These are phyloP conservation scores for Metschnikowia shivogae DNA, from an alignment of 805 yeast species.

Conservation along the genomic window DNA sequence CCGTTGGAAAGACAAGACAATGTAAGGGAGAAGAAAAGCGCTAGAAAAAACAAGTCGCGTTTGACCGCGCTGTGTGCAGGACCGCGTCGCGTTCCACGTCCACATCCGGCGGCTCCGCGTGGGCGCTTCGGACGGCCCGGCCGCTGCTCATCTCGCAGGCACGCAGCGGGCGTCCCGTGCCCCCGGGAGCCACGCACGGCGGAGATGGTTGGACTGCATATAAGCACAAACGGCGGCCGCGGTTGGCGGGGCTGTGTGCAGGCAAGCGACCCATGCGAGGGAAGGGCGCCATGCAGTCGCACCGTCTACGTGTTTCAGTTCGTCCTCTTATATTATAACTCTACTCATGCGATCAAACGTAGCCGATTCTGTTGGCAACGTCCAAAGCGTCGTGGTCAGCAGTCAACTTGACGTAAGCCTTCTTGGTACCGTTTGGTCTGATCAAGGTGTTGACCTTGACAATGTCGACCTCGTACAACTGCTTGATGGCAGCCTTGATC, in stretches of 20 bases:
- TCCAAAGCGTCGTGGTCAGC: conserved; percentile 99
- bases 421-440: conserved; percentile 99
- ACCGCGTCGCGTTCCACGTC: background rate
- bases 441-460: conserved; percentile 92
- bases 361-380: conserved; percentile 99
- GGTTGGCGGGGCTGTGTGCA: too few relatives aligned
- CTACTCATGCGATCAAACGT: conserved; percentile 58
- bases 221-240: too few relatives aligned
- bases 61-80: background rate
- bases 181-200: too few relatives aligned
- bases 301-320: background rate
- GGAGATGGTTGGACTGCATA: too few relatives aligned
- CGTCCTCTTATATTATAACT: conserved; percentile 20
- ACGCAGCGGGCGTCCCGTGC: too few relatives aligned
- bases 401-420: conserved; percentile 98
- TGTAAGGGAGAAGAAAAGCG: conserved; percentile 1
- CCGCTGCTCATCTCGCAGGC: too few relatives aligned
- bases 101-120: too few relatives aligned
- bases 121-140: too few relatives aligned
- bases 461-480: conserved; percentile 95
- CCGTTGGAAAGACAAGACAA: background rate
- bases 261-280: too few relatives aligned
- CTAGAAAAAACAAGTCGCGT: conserved; percentile 4
- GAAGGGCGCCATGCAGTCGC: too few relatives aligned
- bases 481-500: conserved; percentile 97